Base-by-base conservation (phyloP, 2,329 filamentous ascomycete genomes). In the Alternaria sp. region DNA sequence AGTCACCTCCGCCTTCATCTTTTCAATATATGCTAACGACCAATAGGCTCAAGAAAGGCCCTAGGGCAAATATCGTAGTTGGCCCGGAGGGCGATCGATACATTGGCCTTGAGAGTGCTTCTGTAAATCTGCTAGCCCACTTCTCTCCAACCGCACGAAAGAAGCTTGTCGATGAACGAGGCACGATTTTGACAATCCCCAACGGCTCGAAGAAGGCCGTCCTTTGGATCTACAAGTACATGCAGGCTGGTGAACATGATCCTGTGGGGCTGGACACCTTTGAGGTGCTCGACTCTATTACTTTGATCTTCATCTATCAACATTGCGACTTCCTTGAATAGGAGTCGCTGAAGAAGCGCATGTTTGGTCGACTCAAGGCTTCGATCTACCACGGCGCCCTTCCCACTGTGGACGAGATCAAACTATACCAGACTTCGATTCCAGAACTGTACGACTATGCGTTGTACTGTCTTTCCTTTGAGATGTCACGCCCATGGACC, bases 171-270 rank as follows among this genome's bases (percentile, higher is more conserved):
- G 51, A 37, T 10, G 55, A 65, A 17, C 14, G 29, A n/a, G 14
- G 14, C n/a, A 23, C 42, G 0, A 17, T 44, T 17, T 52, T 71
- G 4, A 44, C 14, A 10, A 61, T 72, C 29, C 61, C 62, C 21
- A 39, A 62, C 48, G 62, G 62, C 24, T 33, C 41, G 8, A 70
- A 68, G 58, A 42, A 56, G 13, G 51, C 53, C 29, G 28, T 71
- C 11, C 29, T 49, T 9, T 70, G 68, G 62, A 68, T 72, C 41
- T 72, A 71, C 55, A 63, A 58, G 31, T 70, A 65, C 52, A 69
- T 71, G 66, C 60, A 65, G 1, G 57, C 61, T n/a, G 64, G 64
- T 21, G 63, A 67, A 46, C 52, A 49, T 4, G 65, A 67, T 33
- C 39, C 54, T 2, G 7, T 39, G 3, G 56, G 49, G 21, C 23